A percentile compares a stretch with the other conserved stretches of the same genome.
phyloP scores from a whole-genome alignment of 1,284 basidiomycete genomes.

The Cryptococcus sp. region DNA sequence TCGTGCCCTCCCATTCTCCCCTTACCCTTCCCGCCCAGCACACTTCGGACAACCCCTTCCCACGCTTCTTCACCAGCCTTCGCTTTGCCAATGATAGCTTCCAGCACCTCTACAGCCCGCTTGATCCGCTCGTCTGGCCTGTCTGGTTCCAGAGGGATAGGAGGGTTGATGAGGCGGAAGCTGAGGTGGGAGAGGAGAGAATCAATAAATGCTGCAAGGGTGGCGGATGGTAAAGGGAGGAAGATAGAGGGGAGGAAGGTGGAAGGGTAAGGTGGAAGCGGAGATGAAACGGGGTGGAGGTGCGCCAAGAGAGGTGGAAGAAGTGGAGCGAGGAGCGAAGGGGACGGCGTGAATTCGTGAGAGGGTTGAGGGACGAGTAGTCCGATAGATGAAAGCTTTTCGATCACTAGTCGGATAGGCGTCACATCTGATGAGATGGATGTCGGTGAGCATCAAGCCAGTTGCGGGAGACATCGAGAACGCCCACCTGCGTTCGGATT shows the following conservation, averaged over 20 bases:
- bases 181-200: conserved; percentile 29
- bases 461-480: background rate
- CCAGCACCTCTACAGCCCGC: conserved; percentile 23
- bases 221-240: conserved; percentile 57
- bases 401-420: conserved; percentile 21
- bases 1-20: conserved; percentile 1
- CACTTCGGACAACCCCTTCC: conserved; percentile 22
- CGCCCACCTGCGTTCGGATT: background rate
- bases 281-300: conserved; percentile 54
- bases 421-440: conserved; percentile 6
- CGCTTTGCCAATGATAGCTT: conserved; percentile 28
- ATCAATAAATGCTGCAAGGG: conserved; percentile 26
- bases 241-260: conserved; percentile 61
- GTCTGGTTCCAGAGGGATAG: conserved; percentile 11
- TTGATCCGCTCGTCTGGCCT: conserved; percentile 21
- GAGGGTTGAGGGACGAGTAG: conserved; percentile 21
- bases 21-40: conserved; percentile 5
- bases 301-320: conserved; percentile 43
- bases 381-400: conserved; percentile 32
- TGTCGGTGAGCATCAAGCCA: background rate
- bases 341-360: conserved; percentile 10
- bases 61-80: conserved; percentile 30
- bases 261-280: conserved; percentile 57
- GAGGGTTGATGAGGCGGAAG: conserved; percentile 7
- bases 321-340: conserved; percentile 32